phyloP scores from a whole-genome alignment of 1,284 basidiomycete species.

The Termitomyces sp. region DNA sequence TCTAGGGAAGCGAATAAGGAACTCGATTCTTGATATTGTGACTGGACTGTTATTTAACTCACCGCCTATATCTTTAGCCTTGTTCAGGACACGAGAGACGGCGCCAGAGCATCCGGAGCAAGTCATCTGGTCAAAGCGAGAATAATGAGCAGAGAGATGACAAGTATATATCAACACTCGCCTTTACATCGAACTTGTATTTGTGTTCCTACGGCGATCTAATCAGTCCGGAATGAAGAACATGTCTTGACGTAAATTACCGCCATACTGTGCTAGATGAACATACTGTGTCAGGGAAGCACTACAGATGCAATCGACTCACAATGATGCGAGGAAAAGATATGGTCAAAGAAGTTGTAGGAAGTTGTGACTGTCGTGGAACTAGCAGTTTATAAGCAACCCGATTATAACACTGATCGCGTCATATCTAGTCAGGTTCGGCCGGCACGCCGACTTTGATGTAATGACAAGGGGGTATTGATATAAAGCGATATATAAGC shows the following conservation, averaged over 20 bases:
- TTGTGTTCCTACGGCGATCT: slow-evolving; percentile 31
- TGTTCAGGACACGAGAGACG: slow-evolving; percentile 66
- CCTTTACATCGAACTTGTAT: slow-evolving; percentile 62
- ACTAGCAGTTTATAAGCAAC: neutral
- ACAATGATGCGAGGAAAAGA: neutral
- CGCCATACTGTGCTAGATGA: slow-evolving; percentile 5
- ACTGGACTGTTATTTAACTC: neutral
- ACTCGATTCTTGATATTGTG: neutral
- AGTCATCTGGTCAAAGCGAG: slow-evolving; percentile 56
- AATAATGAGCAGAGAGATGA: neutral
- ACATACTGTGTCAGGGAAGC: neutral
- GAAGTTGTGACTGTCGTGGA: neutral
- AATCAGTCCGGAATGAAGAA: slow-evolving; percentile 2
- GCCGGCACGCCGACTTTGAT: neutral
- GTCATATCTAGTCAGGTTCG: neutral
- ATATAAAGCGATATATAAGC: no score
- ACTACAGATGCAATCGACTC: neutral
- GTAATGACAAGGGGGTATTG: neutral
- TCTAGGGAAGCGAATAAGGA: slow-evolving; percentile 29
- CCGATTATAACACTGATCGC: neutral
- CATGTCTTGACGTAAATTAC: neutral
- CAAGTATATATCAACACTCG: slow-evolving; percentile 13
- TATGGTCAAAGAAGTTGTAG: neutral
- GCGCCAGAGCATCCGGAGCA: slow-evolving; percentile 82
- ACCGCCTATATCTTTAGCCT: slow-evolving; percentile 61